A percentile compares a stretch with the other conserved stretches of the same genome.
These are phyloP conservation scores for Aspergillus ustus DNA, from an alignment of 2,329 filamentous ascomycete species.

Conservation along the genomic window DNA sequence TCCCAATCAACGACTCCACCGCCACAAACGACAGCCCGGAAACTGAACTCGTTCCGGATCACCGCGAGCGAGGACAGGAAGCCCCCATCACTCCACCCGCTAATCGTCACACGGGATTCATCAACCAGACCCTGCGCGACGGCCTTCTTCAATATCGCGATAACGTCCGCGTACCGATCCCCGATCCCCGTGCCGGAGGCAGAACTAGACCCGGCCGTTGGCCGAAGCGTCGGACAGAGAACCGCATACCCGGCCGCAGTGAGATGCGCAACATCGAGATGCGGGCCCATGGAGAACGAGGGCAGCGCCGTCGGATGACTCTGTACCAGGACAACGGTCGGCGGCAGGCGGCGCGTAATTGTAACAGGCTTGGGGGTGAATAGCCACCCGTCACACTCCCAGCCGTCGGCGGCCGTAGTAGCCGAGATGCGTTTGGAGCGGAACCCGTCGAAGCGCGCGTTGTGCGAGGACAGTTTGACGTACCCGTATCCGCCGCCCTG, in stretches of 20 bases:
- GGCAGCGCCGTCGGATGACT: background rate
- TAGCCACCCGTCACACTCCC: constrained; percentile 15
- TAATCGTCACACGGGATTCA: constrained; percentile 10
- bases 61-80: constrained; percentile 11
- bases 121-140: constrained; percentile 6
- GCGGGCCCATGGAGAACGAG: background rate
- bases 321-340: constrained; percentile 2
- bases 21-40: constrained; percentile 9
- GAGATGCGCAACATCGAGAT: constrained; percentile 9
- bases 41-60: constrained; percentile 8
- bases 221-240: background rate
- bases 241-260: constrained; percentile 7
- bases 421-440: constrained; percentile 4
- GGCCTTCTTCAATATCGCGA: constrained; percentile 2
- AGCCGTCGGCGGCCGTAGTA: background rate
- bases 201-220: background rate
- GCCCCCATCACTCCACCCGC: constrained; percentile 4
- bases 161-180: background rate
- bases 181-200: background rate
- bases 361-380: constrained; percentile 5
- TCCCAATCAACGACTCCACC: constrained; percentile 8
- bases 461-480: constrained; percentile 13
- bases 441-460: constrained; percentile 9
- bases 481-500: background rate
- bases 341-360: background rate